Evolutionary conservation across 352 stramenopile species (phyloP), one percentile per base, ranked within the genome.

Genomic region (Phytophthora pisi): DNA sequence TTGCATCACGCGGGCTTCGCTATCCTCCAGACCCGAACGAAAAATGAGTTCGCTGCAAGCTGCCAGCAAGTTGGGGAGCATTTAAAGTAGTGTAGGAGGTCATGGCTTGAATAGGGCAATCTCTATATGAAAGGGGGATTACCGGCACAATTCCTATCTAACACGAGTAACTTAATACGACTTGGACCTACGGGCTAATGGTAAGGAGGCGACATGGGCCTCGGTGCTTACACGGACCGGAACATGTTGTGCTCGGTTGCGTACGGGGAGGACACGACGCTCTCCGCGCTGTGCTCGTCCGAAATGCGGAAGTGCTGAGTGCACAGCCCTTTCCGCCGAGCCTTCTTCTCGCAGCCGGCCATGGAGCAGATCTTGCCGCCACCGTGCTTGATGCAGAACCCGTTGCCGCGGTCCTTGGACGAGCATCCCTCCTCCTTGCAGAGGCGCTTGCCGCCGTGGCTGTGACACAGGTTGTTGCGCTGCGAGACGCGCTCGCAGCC

Each of bases 361-460:
- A 93, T 89, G 45, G 84, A 87, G 70, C 86, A 95, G 51, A 91
- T 88, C 70, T 92, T 92, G 42, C 86, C 86, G 24, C 86, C 86
- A n/a, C 86, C 86, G 62, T 93, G 86, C 63, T 91, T 91, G 51
- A 93, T 93, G 51, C 86, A 93, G 57, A 88, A 93, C 4, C 86
- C 86, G 57, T 93, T 93, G 65, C 86, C 86, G 23, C 86, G 86
- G 60, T 95, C 86, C 59, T 95, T 95, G 36, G 82, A 90, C 36
- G 69, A 84, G 57, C 86, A 95, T 16, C 80, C 78, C 9, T 88
- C 73, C 53, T 93, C 84, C 58, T 93, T 92, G 61, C 86, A 95
- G n/a, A 91, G 73, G 7, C 86, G 84, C 62, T 93, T 95, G 58
- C 86, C 86, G 38, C 86, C 86, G 66, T 95, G 86, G 61, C 82